phyloP scores from a whole-genome alignment of 306 rosid species.

The Hippophae tibetana region DNA sequence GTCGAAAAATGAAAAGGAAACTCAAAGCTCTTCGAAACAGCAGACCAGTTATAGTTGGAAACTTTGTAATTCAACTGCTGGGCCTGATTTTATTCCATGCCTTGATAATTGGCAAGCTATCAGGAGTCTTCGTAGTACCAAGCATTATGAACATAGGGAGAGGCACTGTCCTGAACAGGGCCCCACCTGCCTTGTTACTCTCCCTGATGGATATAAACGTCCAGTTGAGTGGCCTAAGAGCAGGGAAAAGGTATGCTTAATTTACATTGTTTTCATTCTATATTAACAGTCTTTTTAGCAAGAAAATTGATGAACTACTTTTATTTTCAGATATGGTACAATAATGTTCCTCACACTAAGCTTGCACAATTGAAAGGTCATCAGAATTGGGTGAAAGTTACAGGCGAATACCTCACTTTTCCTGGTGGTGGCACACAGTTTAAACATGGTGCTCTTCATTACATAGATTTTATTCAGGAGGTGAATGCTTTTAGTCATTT shows the following conservation, averaged over 20 bases:
- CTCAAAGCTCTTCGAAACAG: slow-evolving; percentile 19
- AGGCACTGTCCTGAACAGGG: slow-evolving; percentile 77
- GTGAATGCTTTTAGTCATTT: slow-evolving; percentile 35
- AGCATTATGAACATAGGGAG: slow-evolving; percentile 67
- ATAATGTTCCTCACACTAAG: slow-evolving; percentile 63
- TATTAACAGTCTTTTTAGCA: slow-evolving; percentile 11
- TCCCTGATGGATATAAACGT: slow-evolving; percentile 60
- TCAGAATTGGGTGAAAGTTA: slow-evolving; percentile 88
- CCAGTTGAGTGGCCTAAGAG: slow-evolving; percentile 76
- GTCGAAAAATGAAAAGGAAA: slow-evolving; percentile 40
- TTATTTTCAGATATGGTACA: slow-evolving; percentile 68
- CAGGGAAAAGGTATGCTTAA: slow-evolving; percentile 54
- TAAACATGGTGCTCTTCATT: slow-evolving; percentile 73
- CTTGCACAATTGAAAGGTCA: slow-evolving; percentile 75
- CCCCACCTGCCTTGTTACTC: slow-evolving; percentile 65
- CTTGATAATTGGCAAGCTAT: slow-evolving; percentile 64
- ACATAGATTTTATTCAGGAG: slow-evolving; percentile 70
- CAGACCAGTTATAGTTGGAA: slow-evolving; percentile 41
- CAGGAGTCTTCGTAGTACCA: slow-evolving; percentile 43
- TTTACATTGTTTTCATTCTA: slow-evolving; percentile 1
- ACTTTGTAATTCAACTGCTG: slow-evolving; percentile 60
- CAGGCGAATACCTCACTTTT: slow-evolving; percentile 65
- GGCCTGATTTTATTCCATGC: slow-evolving; percentile 86
- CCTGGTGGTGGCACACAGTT: slow-evolving; percentile 97
- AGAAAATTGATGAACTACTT: slow-evolving; percentile 23